Base-by-base conservation (phyloP, 768 basidiomycete genomes). In the Kwoniella sp. region DNA sequence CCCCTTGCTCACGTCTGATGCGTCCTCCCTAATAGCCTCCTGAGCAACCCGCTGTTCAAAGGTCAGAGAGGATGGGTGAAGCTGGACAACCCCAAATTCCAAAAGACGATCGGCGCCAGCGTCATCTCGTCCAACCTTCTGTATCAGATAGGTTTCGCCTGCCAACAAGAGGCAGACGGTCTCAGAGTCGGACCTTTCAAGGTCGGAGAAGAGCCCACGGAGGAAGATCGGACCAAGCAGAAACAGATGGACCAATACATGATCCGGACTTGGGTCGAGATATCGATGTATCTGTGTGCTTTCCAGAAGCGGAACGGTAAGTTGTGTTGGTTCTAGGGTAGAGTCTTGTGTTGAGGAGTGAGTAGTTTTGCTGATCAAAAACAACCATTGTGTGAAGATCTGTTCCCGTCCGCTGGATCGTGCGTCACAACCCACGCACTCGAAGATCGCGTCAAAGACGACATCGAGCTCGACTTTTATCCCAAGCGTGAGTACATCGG, bases 251-350 rank as follows among this genome's bases (percentile, higher is more conserved):
- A 77, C 51, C 61, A 55, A 31, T 74, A 74, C 41, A 77, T 75
- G 76, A 30, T 77, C 13, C 41, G 76, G 28, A 57, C 68, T 1
- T 77, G 76, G 76, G 65, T 77, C 2, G 76, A 77, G 59, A 69
- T 75, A 13, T 54, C 63, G 7, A 31, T 72, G 3, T 70, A 68
- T 37, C 53, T 75, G 4, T 23, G 51, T 0, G 64, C 63, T 3
- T 72, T 55, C 41, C 61, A 67, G 38, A 41, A 38, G 7, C 61
- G 63, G 7, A 63, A 67, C 29, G 55, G 75, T 76, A 29, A 58
- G 71, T 64, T 7, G 41, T 45, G 15, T 45, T 45, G n/a, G n/a
- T n/a, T n/a, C n/a, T n/a, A n/a, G n/a, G n/a, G n/a, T n/a, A n/a
- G n/a, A n/a, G n/a, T n/a, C n/a, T n/a, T n/a, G n/a, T n/a, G n/a